Evolutionary conservation across 1,284 basidiomycete genomes (phyloP), one percentile per base, ranked within the genome.

Genomic region (Leccinum holopus): DNA sequence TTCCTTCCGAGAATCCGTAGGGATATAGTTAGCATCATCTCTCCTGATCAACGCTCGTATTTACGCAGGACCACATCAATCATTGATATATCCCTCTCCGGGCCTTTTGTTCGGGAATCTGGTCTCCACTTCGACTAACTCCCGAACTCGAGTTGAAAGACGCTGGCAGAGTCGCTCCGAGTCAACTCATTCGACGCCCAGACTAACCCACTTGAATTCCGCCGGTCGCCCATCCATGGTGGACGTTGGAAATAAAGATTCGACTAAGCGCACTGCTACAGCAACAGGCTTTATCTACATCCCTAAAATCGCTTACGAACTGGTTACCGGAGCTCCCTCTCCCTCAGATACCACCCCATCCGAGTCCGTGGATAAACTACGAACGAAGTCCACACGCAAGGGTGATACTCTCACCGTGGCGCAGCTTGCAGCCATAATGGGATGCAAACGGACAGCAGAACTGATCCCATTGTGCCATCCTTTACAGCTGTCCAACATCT

Each of bases 381-480:
- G 77, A 58, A 76, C 72, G 11, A 88, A 90, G 72, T 79, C 81
- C 7, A 78, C 79, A 52, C 77, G 80, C 39, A 93, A 95, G 76
- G 87, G 94, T 57, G 84, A 95, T 75, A 84, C 87, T n/a, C 77
- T 94, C 56, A 85, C 86, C 11, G 84, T 92, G 18, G 90, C 92
- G 16, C 90, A 94, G 69, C 79, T 95, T 28, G 93, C 94, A 2
- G 94, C 87, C 12, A 92, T 95, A 72, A 94, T 94, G 88, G 93
- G 83, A 8, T 86, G 89, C 63, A 96, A 96, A 75, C 85, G 85
- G 62, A 95, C 94, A 1, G 80, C 90, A 30, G 86, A 87, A 51
- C 81, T 95, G 53, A 95, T 96, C 61, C 94, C 94, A 3, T 80
- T 95, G 8, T 95, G 94, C 69, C 94, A 96, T 74, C 88, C 92